Conservation (phyloP, 2,329 filamentous ascomycete genomes). For the Alternaria ventricosa region DNA sequence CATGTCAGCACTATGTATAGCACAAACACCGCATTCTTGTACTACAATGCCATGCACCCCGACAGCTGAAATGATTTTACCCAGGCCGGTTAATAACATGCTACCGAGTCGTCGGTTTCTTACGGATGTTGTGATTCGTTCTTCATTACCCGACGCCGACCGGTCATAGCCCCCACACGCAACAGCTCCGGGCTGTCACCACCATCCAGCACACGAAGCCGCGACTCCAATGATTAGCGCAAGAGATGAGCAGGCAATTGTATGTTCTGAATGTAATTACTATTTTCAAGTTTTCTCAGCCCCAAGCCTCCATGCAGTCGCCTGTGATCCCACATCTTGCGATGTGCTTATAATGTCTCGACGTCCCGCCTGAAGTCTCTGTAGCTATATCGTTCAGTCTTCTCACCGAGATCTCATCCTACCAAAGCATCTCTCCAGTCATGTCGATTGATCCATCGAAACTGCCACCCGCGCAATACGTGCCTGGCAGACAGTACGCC, state of each 20-base stretch:
- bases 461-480: constrained; percentile 1
- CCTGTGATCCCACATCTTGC: background rate
- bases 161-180: background rate
- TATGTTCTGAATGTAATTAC: background rate
- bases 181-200: background rate
- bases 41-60: background rate
- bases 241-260: background rate
- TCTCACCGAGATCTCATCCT: background rate
- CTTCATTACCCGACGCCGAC: background rate
- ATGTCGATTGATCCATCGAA: background rate
- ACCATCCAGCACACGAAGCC: background rate
- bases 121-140: background rate
- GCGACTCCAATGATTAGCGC: background rate
- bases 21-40: background rate
- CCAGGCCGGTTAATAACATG: no score
- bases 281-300: background rate
- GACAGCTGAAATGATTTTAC: background rate
- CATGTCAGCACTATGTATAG: background rate
- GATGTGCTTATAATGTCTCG: background rate
- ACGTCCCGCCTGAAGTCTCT: background rate
- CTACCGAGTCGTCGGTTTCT: background rate
- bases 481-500: background rate
- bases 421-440: background rate
- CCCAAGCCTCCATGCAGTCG: background rate
- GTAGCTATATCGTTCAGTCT: background rate